Evolutionary conservation across 768 basidiomycete genomes (phyloP), one percentile per base, ranked within the genome.

Genomic region (Kondoa subrosea): DNA sequence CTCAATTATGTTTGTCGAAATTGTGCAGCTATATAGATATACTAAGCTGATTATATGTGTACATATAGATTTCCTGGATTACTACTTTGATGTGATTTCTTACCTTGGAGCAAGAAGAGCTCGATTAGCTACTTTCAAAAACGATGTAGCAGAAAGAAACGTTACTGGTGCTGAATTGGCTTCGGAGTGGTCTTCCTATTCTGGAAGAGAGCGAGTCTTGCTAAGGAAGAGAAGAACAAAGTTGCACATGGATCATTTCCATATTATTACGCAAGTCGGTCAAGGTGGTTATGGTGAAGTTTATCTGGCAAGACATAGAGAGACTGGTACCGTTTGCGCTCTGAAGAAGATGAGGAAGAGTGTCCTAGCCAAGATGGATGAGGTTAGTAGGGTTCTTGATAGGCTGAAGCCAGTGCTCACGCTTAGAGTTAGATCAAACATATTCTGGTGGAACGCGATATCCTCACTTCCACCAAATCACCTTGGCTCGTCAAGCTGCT

Each of bases 251-350:
- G 90, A 96, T 62, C 89, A 93, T 74, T 99, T 99, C 78, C 89
- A 95, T 75, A 93, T 99, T 76, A 92, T 99, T 71, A 91, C 91
- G 0, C 95, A 99, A 77, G 91, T 99, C 61, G 95, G 95, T 1
- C 95, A 99, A 79, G 95, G 95, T 15, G 95, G 95, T 1, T 99
- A 97, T 77, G 95, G 95, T 3, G 93, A 96, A 71, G 95, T 99
- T 29, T 99, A 88, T 75, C 81, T 99, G 64, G 95, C 95, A 12
- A 81, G 93, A 56, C 95, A 96, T 76, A 87, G 86, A 72, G 95
- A 99, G 73, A 88, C 92, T 0, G 89, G 91, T 30, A 90, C 97
- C 76, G 88, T 99, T 12, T 96, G 93, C 71, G 95, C 95, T 4
- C 79, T 97, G 66, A 97, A 99, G 82, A 93, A 89, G 80, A 93